Evolutionary conservation across 257 asterid genomes (phyloP).

Genomic region (Anisodus acutangulus): DNA sequence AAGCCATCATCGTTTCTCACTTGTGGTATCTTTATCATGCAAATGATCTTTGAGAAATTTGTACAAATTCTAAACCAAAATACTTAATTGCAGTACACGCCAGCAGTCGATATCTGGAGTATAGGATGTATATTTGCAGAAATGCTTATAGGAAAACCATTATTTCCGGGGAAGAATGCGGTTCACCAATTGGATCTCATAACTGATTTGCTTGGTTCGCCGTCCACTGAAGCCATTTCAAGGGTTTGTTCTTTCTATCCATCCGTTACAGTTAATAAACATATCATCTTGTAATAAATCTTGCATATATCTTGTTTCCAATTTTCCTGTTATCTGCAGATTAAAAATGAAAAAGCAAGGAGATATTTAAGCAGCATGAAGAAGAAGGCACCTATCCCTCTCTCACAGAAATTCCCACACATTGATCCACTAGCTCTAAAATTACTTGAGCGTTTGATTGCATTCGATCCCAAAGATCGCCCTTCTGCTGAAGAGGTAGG

Average conservation of each 20-base stretch:
- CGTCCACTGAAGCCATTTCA: conserved; percentile 78
- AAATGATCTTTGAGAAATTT: conserved; percentile 19
- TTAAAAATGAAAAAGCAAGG: conserved; percentile 91
- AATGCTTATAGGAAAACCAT: conserved; percentile 79
- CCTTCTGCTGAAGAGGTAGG: conserved; percentile 86
- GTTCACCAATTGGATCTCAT: conserved; percentile 90
- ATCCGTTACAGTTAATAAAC: conserved; percentile 22
- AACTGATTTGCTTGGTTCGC: conserved; percentile 92
- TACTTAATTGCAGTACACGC: conserved; percentile 73
- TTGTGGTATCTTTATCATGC: background rate
- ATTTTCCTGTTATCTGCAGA: conserved; percentile 50
- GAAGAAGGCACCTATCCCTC: conserved; percentile 67
- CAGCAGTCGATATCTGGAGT: conserved; percentile 97
- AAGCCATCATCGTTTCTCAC: background rate
- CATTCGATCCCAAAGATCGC: conserved; percentile 95
- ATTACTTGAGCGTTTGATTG: conserved; percentile 75
- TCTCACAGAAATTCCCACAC: conserved; percentile 73
- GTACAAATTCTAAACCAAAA: conserved; percentile 2
- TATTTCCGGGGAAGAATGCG: conserved; percentile 89
- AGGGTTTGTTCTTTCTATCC: conserved; percentile 60
- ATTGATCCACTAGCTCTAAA: conserved; percentile 90
- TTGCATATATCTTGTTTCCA: conserved; percentile 13
- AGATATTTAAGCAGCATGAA: conserved; percentile 87
- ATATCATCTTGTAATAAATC: background rate
- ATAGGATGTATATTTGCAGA: conserved; percentile 96